phyloP scores from a whole-genome alignment of 345 rosid species.

The Hibiscus mutabilis region DNA sequence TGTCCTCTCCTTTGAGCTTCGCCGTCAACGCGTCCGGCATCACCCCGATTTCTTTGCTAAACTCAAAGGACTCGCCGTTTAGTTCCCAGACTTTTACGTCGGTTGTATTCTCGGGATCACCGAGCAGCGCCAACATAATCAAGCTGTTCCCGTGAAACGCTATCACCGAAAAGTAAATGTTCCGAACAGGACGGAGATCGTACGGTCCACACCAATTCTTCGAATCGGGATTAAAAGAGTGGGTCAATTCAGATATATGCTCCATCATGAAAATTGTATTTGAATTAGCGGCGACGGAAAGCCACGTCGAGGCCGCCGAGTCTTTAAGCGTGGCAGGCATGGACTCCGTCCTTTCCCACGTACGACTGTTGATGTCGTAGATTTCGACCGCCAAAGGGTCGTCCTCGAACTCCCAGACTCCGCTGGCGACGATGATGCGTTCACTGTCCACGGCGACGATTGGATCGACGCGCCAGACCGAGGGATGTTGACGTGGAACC shows the following conservation, averaged over 20 bases:
- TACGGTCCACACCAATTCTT: constrained; percentile 46
- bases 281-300: constrained; percentile 33
- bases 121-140: constrained; percentile 40
- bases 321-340: constrained; percentile 48
- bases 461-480: constrained; percentile 60
- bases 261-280: constrained; percentile 43
- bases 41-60: constrained; percentile 34
- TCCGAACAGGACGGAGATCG: constrained; percentile 29
- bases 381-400: constrained; percentile 63
- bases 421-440: constrained; percentile 48
- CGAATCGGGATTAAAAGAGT: constrained; percentile 40
- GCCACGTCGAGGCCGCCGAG: constrained; percentile 54
- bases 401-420: constrained; percentile 60
- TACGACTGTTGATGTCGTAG: constrained; percentile 30
- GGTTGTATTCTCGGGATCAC: constrained; percentile 19
- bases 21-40: constrained; percentile 39
- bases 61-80: constrained; percentile 15
- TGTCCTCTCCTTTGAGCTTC: constrained; percentile 27
- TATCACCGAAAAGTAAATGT: constrained; percentile 26
- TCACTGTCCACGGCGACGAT: constrained; percentile 49
- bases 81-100: constrained; percentile 48
- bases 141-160: constrained; percentile 30
- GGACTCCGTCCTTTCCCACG: constrained; percentile 47
- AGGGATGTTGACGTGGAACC: constrained; percentile 55
- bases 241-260: constrained; percentile 35